Evolutionary conservation across 345 rosid species (phyloP), one percentile per base, ranked within the genome.

Genomic region (Ceriops tagal): DNA sequence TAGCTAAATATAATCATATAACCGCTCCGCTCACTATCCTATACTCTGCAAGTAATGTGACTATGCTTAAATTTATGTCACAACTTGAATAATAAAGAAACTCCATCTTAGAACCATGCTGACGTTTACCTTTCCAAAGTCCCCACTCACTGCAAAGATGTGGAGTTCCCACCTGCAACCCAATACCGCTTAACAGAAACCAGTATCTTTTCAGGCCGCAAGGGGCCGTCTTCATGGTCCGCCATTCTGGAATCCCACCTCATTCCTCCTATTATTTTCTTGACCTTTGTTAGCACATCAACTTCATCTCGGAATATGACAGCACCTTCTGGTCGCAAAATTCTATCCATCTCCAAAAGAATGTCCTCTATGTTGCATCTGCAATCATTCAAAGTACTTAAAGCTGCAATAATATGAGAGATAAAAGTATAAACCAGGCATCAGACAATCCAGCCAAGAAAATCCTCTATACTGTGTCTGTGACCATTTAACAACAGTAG

Each of bases 151-250:
- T 22, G 58, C 1, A 59, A 9, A 10, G 92, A 82, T 57, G 99
- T 89, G 35, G 92, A 81, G 86, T 90, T 96, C 51, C 82, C 86
- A 31, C 75, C 84, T 0, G 81, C 82, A 30, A 90, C 97, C 99
- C 99, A 96, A 39, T 92, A 96, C 74, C 86, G 97, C 87, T 96
- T 96, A 70, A 92, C 99, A 1, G 97, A 96, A 27, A 96, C 79
- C 74, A 96, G 71, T 71, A 90, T 81, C 80, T 96, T 96, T 83
- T 89, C 98, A 0, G 92, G 87, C 67, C 92, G 90, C 26, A 96
- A 79, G 55, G 99, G 99, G 53, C 99, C 99, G 61, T 92, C 99
- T 78, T 96, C 99, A 26, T 96, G 99, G 83, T 96, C 98, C 62
- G 90, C 88, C 91, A 96, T 83, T 79, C 90, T 96, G 8, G 96